Evolutionary conservation across 768 basidiomycete species (phyloP).

Genomic region (Botryobasidium botryosum): DNA sequence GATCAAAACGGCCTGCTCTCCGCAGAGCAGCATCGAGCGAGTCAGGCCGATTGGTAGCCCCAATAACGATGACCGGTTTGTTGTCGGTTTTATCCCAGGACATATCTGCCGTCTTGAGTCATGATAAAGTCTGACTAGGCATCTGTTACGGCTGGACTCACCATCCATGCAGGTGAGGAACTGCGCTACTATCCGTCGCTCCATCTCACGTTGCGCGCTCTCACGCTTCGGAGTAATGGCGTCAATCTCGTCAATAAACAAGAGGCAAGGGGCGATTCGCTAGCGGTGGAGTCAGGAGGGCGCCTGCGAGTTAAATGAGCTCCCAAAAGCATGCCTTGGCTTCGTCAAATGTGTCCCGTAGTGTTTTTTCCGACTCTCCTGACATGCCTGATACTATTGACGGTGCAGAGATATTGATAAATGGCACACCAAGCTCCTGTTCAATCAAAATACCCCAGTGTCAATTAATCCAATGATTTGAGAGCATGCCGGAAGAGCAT

Average conservation of each 20-base stretch:
- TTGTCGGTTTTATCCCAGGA: constrained; percentile 91
- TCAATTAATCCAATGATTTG: neutral
- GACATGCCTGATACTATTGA: constrained; percentile 97
- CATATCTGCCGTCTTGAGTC: constrained; percentile 38
- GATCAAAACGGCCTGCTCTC: constrained; percentile 88
- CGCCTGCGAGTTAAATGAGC: neutral
- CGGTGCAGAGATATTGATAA: constrained; percentile 88
- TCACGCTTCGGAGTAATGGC: constrained; percentile 96
- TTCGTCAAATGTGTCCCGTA: constrained; percentile 93
- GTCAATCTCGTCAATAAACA: constrained; percentile 97
- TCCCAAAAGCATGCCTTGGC: constrained; percentile 49
- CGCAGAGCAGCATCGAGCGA: constrained; percentile 86
- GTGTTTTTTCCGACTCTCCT: constrained; percentile 92
- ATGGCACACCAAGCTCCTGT: constrained; percentile 82
- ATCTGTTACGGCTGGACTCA: constrained; percentile 21
- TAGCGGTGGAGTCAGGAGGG: constrained; percentile 17
- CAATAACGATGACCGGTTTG: constrained; percentile 85
- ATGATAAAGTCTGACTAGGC: neutral
- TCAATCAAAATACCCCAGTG: constrained; percentile 1
- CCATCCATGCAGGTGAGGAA: constrained; percentile 98
- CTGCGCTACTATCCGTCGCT: constrained; percentile 90
- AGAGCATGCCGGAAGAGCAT: constrained; percentile 9
- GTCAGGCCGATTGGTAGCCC: constrained; percentile 92
- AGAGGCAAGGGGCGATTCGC: constrained; percentile 78
- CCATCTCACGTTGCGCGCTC: constrained; percentile 97